These are phyloP conservation scores for Ophiostoma pallidulum DNA, from an alignment of 2,329 filamentous ascomycete genomes.

Conservation along the genomic window DNA sequence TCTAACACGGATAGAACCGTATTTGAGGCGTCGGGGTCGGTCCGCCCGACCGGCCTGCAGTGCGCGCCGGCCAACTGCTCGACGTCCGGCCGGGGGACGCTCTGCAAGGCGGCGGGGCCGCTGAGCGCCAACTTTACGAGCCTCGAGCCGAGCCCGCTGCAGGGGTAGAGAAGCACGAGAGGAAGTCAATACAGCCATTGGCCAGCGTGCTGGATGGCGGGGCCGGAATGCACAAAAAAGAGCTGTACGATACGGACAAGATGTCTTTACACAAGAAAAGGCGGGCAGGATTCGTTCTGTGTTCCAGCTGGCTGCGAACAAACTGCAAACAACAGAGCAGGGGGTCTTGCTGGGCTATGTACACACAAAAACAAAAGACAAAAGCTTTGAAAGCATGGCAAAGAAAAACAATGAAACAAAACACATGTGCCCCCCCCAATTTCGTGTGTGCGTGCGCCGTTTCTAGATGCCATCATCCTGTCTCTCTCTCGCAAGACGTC, in stretches of 20 bases:
- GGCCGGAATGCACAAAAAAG: too few relatives aligned
- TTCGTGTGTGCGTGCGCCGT: not conserved
- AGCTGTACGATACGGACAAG: too few relatives aligned
- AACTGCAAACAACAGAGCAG: too few relatives aligned
- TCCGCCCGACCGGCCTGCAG: slow-evolving; percentile 4
- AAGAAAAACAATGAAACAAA: too few relatives aligned
- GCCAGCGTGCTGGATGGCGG: too few relatives aligned
- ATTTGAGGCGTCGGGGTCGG: slow-evolving; percentile 15
- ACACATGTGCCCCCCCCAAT: not conserved
- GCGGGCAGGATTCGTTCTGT: not conserved
- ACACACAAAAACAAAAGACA: not conserved
- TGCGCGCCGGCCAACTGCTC: slow-evolving; percentile 6
- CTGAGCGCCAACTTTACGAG: slow-evolving; percentile 15
- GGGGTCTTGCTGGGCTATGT: not conserved
- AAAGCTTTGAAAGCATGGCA: not conserved
- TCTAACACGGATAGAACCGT: not conserved
- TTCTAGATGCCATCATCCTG: slow-evolving; percentile 7
- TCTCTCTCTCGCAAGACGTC: too few relatives aligned
- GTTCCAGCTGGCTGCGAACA: too few relatives aligned
- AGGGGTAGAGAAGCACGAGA: not conserved
- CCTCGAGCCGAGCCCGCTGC: slow-evolving; percentile 16
- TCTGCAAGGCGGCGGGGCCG: slow-evolving; percentile 4
- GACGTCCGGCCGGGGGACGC: slow-evolving; percentile 3
- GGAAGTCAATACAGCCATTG: too few relatives aligned
- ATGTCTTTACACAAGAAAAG: too few relatives aligned